A percentile compares a stretch with the other conserved stretches of the same genome.
Evolutionary conservation across 2,329 filamentous ascomycete species (phyloP).

Genomic region (Ploettnerulaceae sp.): DNA sequence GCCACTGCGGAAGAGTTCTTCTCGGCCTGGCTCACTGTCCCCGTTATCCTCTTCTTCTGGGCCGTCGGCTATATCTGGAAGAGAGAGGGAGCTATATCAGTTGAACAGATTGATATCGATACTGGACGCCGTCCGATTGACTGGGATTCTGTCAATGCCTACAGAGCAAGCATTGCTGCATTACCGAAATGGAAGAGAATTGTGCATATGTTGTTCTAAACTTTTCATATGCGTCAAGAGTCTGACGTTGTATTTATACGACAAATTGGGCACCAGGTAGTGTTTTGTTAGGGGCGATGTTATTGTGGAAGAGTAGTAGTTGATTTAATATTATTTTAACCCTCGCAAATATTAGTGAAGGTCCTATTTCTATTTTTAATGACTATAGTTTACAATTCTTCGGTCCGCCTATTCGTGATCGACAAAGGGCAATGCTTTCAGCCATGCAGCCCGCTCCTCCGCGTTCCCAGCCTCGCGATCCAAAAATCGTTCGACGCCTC

Average conservation of each 20-base stretch:
- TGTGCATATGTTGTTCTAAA: conserved; percentile 10
- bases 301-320: too few species aligned
- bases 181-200: conserved; percentile 8
- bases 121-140: conserved; percentile 10
- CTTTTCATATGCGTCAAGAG: too few species aligned
- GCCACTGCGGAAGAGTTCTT: conserved; percentile 9
- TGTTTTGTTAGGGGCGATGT: too few species aligned
- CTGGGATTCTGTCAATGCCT: conserved; percentile 11
- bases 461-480: not conserved
- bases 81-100: conserved; percentile 4
- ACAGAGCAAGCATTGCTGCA: conserved; percentile 4
- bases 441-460: not conserved
- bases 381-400: not conserved
- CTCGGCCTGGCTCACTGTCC: conserved; percentile 13
- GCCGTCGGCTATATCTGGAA: conserved; percentile 12
- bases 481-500: not conserved
- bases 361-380: too few species aligned
- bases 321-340: too few species aligned
- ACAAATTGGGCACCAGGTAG: too few species aligned
- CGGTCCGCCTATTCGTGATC: not conserved
- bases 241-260: too few species aligned
- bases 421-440: not conserved
- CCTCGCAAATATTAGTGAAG: too few species aligned
- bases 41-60: conserved; percentile 12
- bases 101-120: conserved; percentile 12